These are phyloP conservation scores for Bathelium albidoporum DNA, from an alignment of 495 filamentous ascomycete genomes.

Conservation along the genomic window DNA sequence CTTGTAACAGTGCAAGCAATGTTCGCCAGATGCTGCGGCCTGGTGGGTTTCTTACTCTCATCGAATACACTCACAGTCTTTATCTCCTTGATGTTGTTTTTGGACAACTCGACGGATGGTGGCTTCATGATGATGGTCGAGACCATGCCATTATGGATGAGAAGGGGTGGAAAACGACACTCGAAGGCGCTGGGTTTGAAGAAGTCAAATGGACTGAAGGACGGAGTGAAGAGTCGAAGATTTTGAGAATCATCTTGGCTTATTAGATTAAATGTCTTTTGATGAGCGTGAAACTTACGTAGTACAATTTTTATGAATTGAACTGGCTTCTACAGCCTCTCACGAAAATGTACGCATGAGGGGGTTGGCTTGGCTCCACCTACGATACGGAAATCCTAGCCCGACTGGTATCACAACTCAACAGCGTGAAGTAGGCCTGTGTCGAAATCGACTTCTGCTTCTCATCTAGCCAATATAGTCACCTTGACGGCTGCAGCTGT, in stretches of 20 bases:
- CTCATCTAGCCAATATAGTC: too few species aligned
- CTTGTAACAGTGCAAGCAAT: constrained; percentile 23
- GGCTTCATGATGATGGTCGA: constrained; percentile 39
- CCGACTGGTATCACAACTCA: too few species aligned
- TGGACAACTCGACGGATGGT: constrained; percentile 43
- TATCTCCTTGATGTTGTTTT: constrained; percentile 38
- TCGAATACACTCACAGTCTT: constrained; percentile 36
- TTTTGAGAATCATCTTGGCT: not conserved
- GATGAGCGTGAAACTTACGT: too few species aligned
- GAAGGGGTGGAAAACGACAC: not conserved
- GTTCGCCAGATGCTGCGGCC: constrained; percentile 30
- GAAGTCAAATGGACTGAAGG: not conserved
- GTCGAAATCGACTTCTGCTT: too few species aligned
- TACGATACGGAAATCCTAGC: too few species aligned
- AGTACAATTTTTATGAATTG: too few species aligned
- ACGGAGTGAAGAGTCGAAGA: not conserved
- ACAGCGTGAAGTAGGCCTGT: too few species aligned
- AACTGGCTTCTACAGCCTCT: too few species aligned
- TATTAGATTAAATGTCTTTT: not conserved
- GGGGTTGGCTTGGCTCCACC: too few species aligned
- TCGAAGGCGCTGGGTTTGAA: constrained; percentile 5
- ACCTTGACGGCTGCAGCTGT: too few species aligned
- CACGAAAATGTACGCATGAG: too few species aligned
- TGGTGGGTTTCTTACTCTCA: constrained; percentile 35
- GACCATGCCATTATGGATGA: constrained; percentile 21